Percentiles rank a stretch among this genome's conserved stretches.
Conservation (phyloP, 1,284 basidiomycete species). For the Naganishia liquefaciens region DNA sequence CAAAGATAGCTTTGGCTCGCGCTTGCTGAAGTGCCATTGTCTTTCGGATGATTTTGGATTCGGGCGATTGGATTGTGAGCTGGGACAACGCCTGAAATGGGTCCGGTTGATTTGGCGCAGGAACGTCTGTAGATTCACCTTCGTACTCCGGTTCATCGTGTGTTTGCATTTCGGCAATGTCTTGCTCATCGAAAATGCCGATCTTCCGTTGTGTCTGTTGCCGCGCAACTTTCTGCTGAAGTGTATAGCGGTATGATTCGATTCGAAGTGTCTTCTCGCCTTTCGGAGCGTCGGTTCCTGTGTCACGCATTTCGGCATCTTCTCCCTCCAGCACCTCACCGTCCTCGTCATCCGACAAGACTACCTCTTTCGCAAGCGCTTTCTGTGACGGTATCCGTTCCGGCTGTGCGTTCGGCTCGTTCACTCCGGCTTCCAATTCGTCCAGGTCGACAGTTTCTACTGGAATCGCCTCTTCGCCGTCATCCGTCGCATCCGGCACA, state of each 20-base stretch:
- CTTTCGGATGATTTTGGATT: slow-evolving; percentile 26
- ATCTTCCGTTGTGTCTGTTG: not conserved
- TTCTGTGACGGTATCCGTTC: slow-evolving; percentile 13
- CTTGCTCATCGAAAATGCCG: slow-evolving; percentile 2
- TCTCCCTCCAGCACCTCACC: not conserved
- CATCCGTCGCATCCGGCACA: slow-evolving; percentile 4
- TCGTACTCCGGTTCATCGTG: not conserved
- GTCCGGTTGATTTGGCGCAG: not conserved
- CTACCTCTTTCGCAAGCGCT: slow-evolving; percentile 29
- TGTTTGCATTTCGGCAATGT: slow-evolving; percentile 12
- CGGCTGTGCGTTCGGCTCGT: not conserved
- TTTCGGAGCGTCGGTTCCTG: not conserved
- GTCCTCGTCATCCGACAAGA: slow-evolving; percentile 19
- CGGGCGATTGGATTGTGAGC: slow-evolving; percentile 29
- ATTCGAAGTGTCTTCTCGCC: slow-evolving; percentile 23
- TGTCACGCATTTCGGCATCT: slow-evolving; percentile 4
- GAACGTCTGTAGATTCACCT: not conserved
- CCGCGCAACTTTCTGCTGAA: slow-evolving; percentile 27
- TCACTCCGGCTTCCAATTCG: not conserved
- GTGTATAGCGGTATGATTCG: slow-evolving; percentile 31
- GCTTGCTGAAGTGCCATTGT: slow-evolving; percentile 31
- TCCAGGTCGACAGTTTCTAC: slow-evolving; percentile 18
- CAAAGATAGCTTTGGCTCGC: slow-evolving; percentile 32
- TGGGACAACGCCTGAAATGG: slow-evolving; percentile 18
- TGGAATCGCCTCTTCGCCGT: not conserved